These are phyloP conservation scores for Lithospermum erythrorhizon DNA, from an alignment of 257 asterid genomes.

Conservation along the genomic window DNA sequence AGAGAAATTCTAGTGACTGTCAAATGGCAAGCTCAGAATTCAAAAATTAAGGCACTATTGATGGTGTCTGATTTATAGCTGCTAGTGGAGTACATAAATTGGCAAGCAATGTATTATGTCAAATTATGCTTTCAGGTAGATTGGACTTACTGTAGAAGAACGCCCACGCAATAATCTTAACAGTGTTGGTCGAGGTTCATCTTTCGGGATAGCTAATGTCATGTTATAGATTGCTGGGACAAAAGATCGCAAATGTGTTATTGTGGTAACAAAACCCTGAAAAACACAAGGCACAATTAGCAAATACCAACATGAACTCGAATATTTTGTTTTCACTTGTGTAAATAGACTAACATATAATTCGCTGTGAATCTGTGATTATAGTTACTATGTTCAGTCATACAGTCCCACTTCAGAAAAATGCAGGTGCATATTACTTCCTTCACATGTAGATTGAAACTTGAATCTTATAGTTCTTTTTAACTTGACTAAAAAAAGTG, in stretches of 20 bases:
- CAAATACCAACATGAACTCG: neutral
- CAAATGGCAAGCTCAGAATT: too few relatives aligned
- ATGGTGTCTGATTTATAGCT: neutral
- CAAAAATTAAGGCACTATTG: too few relatives aligned
- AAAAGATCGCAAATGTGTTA: constrained; percentile 46
- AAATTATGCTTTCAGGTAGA: neutral
- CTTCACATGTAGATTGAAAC: too few relatives aligned
- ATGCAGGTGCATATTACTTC: too few relatives aligned
- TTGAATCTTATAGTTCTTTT: too few relatives aligned
- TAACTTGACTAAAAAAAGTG: too few relatives aligned
- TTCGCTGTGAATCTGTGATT: too few relatives aligned
- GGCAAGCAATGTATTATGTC: neutral
- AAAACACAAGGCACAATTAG: constrained; percentile 2
- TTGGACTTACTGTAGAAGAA: constrained; percentile 54
- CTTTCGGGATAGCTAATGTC: constrained; percentile 67
- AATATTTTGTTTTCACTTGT: too few relatives aligned
- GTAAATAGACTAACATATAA: too few relatives aligned
- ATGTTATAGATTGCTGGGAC: constrained; percentile 63
- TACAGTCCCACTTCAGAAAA: too few relatives aligned
- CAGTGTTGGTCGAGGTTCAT: constrained; percentile 61
- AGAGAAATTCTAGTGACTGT: too few relatives aligned
- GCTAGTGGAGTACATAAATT: neutral
- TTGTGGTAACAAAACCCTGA: constrained; percentile 83
- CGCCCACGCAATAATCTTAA: constrained; percentile 60
- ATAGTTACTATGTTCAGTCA: too few relatives aligned